Conservation (phyloP, 257 asterid species). For the Penstemon newberryi region DNA sequence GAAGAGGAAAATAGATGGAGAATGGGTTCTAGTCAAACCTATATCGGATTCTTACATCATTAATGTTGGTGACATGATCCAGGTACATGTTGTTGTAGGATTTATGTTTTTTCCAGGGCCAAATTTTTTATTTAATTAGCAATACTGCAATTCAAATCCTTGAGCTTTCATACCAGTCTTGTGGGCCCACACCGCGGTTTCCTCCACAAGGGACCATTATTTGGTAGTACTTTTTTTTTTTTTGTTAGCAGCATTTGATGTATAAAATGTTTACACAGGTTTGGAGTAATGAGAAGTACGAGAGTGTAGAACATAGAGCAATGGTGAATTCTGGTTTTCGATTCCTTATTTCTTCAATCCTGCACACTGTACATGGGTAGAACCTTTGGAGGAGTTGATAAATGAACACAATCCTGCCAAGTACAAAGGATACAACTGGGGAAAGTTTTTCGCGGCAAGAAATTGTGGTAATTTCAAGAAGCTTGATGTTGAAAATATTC, state of each 20-base stretch:
- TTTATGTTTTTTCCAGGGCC: no score
- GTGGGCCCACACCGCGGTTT: no score
- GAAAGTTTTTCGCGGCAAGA: constrained; percentile 51
- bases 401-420: constrained; percentile 44
- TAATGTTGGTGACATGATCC: constrained; percentile 68
- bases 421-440: constrained; percentile 65
- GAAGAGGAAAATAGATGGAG: constrained; percentile 66
- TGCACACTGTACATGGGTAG: constrained; percentile 52
- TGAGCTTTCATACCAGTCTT: no score
- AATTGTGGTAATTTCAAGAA: constrained; percentile 57
- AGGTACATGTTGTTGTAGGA: constrained; percentile 35
- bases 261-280: constrained; percentile 36
- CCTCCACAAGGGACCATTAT: no score
- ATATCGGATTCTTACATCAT: constrained; percentile 62
- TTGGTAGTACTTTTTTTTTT: neutral
- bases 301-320: constrained; percentile 80
- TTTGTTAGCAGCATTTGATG: no score
- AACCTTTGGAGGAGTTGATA: constrained; percentile 52
- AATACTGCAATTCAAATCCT: no score
- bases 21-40: constrained; percentile 74
- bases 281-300: constrained; percentile 74
- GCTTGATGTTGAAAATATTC: constrained; percentile 56
- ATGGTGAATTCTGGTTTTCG: constrained; percentile 51
- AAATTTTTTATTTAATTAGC: no score
- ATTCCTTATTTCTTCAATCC: constrained; percentile 71